phyloP scores from a whole-genome alignment of 371 early-diverging fungal species.

The Rhizopus arrhizus region DNA sequence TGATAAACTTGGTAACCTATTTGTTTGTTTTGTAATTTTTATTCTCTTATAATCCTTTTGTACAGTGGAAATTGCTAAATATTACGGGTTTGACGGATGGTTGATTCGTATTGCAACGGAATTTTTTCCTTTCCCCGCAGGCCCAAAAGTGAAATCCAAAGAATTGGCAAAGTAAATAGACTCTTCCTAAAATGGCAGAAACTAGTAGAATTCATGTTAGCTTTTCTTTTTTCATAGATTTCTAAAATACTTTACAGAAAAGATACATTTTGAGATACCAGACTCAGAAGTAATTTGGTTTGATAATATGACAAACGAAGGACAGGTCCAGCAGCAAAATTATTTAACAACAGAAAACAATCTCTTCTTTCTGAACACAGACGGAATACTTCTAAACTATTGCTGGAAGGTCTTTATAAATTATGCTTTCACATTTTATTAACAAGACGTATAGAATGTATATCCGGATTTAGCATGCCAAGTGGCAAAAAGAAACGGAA shows the following conservation, averaged over 20 bases:
- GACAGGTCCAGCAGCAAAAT: constrained; percentile 62
- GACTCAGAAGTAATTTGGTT: constrained; percentile 62
- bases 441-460: constrained; percentile 7
- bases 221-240: constrained; percentile 28
- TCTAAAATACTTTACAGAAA: constrained; percentile 44
- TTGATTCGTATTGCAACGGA: constrained; percentile 66
- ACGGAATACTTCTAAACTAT: constrained; percentile 68
- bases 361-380: constrained; percentile 53
- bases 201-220: too few relatives aligned
- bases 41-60: not conserved
- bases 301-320: constrained; percentile 55
- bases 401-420: constrained; percentile 45
- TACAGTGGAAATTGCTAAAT: constrained; percentile 58
- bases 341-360: constrained; percentile 50
- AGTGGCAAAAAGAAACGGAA: constrained; percentile 35
- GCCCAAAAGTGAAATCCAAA: constrained; percentile 26
- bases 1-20: constrained; percentile 51
- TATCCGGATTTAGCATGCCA: constrained; percentile 37
- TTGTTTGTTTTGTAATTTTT: not conserved
- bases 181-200: too few relatives aligned
- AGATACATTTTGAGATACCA: constrained; percentile 53
- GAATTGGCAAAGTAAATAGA: constrained; percentile 25
- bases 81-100: constrained; percentile 73
- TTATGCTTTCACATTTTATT: too few relatives aligned
- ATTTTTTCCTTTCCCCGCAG: constrained; percentile 34